Evolutionary conservation across 371 early-diverging fungal species (phyloP).

Genomic region (Sporodiniella umbellata): DNA sequence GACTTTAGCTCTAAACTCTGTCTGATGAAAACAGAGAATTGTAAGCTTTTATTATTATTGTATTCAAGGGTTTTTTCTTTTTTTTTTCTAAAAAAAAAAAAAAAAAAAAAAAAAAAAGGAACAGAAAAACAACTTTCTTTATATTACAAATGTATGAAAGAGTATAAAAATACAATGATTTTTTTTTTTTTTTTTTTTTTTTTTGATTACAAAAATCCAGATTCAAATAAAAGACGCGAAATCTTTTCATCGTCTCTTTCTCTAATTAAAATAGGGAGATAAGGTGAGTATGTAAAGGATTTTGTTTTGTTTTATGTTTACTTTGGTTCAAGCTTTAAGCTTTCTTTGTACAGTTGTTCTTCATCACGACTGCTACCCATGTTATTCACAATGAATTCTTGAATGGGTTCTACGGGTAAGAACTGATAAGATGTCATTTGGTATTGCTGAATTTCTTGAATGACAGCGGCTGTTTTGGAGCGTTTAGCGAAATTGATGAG

Average conservation of each 20-base stretch:
- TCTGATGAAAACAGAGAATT: too few species aligned
- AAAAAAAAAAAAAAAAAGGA: too few species aligned
- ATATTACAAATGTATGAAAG: too few species aligned
- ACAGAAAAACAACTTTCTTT: too few species aligned
- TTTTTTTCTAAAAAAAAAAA: too few species aligned
- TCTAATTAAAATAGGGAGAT: slow-evolving; percentile 21
- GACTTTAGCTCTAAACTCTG: too few species aligned
- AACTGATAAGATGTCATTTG: slow-evolving; percentile 82
- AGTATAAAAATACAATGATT: too few species aligned
- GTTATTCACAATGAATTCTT: slow-evolving; percentile 70
- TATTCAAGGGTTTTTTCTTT: too few species aligned
- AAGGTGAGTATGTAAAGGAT: too few species aligned
- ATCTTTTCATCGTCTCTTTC: slow-evolving; percentile 90
- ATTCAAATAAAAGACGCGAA: slow-evolving; percentile 77
- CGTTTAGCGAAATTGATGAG: slow-evolving; percentile 92
- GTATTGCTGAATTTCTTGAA: slow-evolving; percentile 89
- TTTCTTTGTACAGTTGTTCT: slow-evolving; percentile 67
- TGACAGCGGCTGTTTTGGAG: slow-evolving; percentile 79
- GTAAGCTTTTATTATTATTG: too few species aligned
- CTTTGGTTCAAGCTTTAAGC: slow-evolving; percentile 70
- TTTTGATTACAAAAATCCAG: slow-evolving; percentile 87
- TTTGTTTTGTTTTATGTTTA: too few species aligned
- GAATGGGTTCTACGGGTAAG: slow-evolving; percentile 75
- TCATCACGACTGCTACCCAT: slow-evolving; percentile 63
- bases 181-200: too few species aligned